A percentile compares a stretch with the other conserved stretches of the same genome.
Evolutionary conservation across 495 filamentous ascomycete genomes (phyloP).

Genomic region (Sphaerosporella brunnea): DNA sequence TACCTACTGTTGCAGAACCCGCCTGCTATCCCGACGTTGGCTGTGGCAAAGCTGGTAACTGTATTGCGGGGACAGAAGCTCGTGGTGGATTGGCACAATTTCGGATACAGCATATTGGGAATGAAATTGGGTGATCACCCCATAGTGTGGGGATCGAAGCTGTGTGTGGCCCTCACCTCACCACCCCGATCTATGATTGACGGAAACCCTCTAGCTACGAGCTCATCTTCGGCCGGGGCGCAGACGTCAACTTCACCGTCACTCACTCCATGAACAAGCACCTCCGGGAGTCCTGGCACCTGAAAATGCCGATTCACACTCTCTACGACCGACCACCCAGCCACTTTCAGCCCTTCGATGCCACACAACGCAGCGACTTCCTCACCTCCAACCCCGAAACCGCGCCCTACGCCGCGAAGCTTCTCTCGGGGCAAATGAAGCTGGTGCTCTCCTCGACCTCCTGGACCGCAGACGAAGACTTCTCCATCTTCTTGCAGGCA

Average conservation of each 20-base stretch:
- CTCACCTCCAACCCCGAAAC: constrained; percentile 44
- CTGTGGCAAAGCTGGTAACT: constrained; percentile 52
- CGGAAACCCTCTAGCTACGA: constrained; percentile 48
- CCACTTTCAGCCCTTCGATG: constrained; percentile 55
- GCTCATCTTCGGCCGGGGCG: constrained; percentile 43
- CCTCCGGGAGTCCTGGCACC: constrained; percentile 34
- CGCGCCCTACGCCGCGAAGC: constrained; percentile 33
- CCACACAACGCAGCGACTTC: constrained; percentile 37
- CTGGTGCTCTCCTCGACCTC: constrained; percentile 81
- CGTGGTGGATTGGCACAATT: constrained; percentile 98
- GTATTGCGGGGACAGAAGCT: constrained; percentile 63
- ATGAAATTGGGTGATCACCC: constrained; percentile 50
- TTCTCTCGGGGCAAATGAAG: constrained; percentile 39
- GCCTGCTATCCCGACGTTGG: constrained; percentile 79
- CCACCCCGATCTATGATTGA: not conserved
- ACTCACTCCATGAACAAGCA: constrained; percentile 71
- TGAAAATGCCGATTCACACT: constrained; percentile 24
- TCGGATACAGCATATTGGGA: constrained; percentile 81
- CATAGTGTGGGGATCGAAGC: constrained; percentile 52
- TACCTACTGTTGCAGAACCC: constrained; percentile 49
- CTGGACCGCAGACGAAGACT: constrained; percentile 96
- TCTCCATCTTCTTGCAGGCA: constrained; percentile 71
- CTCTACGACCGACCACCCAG: constrained; percentile 77
- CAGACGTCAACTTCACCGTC: constrained; percentile 65
- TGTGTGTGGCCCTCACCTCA: constrained; percentile 14